Evolutionary conservation across 192 early-diverging fungal species (phyloP).

Genomic region (Backusella liffmaniae): DNA sequence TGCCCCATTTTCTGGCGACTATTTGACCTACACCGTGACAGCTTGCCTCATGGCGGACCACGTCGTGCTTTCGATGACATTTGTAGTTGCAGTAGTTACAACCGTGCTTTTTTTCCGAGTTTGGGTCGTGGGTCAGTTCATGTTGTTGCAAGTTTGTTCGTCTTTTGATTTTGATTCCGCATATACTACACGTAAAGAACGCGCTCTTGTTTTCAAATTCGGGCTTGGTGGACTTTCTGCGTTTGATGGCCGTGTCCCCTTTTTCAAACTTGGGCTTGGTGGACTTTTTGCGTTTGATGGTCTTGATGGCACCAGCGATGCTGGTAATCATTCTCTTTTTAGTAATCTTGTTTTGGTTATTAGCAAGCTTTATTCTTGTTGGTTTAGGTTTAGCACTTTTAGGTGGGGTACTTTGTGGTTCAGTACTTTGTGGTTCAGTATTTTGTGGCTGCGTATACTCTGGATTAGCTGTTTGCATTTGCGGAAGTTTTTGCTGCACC

Average conservation of each 20-base stretch:
- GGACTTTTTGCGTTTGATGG: not conserved
- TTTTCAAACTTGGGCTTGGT: too few species aligned
- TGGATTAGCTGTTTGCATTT: too few species aligned
- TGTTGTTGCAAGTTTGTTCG: not conserved
- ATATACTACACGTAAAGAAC: not conserved
- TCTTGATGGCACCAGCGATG: not conserved
- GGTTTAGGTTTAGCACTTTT: too few species aligned
- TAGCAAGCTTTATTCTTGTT: too few species aligned
- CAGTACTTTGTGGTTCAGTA: too few species aligned
- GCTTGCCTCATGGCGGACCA: not conserved
- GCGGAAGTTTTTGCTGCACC: too few species aligned
- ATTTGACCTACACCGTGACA: too few species aligned
- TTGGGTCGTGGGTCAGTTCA: not conserved
- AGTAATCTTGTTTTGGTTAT: not conserved
- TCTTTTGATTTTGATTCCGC: not conserved
- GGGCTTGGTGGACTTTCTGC: too few species aligned
- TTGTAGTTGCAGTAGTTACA: not conserved
- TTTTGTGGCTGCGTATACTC: too few species aligned
- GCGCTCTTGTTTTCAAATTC: too few species aligned
- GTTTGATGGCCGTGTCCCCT: not conserved
- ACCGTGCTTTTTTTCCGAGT: not conserved
- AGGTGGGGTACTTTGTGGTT: too few species aligned
- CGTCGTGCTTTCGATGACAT: not conserved
- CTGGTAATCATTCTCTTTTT: not conserved
- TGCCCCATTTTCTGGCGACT: not conserved